Evolutionary conservation across 106 monocot species (phyloP), one percentile per base, ranked within the genome.

Genomic region (Cymbidium sinense): DNA sequence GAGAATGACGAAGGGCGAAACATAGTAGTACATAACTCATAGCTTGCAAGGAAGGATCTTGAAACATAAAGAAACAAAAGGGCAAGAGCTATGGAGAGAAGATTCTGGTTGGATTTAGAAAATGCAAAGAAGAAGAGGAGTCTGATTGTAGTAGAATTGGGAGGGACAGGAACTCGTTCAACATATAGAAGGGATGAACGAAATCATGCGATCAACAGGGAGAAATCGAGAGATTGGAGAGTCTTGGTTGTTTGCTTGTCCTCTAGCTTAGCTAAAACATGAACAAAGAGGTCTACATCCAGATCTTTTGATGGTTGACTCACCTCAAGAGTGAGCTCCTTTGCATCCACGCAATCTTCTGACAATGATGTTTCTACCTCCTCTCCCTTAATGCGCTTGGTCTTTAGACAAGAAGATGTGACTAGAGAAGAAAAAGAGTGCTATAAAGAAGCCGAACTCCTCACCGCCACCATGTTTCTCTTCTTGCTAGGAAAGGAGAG

Each of bases 1-100:
- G 77, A 81, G 34, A 85, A n/a, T n/a, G n/a, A n/a, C n/a, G n/a
- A n/a, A n/a, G n/a, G n/a, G n/a, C n/a, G n/a, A n/a, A n/a, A n/a
- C n/a, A n/a, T n/a, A n/a, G n/a, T n/a, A n/a, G n/a, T n/a, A n/a
- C n/a, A n/a, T n/a, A n/a, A 85, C 67, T 85, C 81, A 64, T 64
- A 85, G 65, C 84, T 81, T 20, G 84, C 84, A 11, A 34, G 5
- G 30, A 85, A 17, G 44, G 77, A 64, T 39, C 35, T 77, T 2
- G 65, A 47, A 12, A 81, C 84, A 52, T 73, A 85, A 62, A 85
- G 36, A 28, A 81, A 37, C 54, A 78, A 34, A 5, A 67, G n/a
- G 36, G 18, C 69, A 5, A 78, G n/a, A n/a, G n/a, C n/a, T n/a
- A n/a, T n/a, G n/a, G n/a, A n/a, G n/a, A n/a, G n/a, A n/a, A n/a